A percentile compares a stretch with the other conserved stretches of the same genome.
These are phyloP conservation scores for Neoarthrinium moseri DNA, from an alignment of 2,329 filamentous ascomycete genomes.

Conservation along the genomic window DNA sequence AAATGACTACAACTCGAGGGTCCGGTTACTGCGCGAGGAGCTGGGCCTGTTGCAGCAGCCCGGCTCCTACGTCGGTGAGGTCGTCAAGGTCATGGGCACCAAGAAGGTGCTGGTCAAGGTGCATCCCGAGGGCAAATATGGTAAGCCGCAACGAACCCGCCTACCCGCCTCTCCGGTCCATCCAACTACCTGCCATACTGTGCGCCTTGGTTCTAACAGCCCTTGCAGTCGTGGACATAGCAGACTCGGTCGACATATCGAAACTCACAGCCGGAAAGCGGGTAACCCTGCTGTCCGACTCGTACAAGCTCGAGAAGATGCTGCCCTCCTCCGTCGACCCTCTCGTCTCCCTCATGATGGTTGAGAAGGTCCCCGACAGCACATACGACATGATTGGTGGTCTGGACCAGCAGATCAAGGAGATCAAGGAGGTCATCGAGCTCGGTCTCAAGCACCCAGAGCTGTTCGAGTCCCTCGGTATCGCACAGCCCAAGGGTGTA, in stretches of 20 bases:
- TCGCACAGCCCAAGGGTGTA: slow-evolving; percentile 97
- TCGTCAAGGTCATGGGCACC: slow-evolving; percentile 99
- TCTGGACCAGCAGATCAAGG: slow-evolving; percentile 98
- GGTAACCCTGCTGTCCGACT: slow-evolving; percentile 93
- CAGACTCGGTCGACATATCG: slow-evolving; percentile 88
- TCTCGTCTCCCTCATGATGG: slow-evolving; percentile 99
- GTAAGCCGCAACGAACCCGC: slow-evolving; percentile 61
- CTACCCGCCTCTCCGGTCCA: not conserved
- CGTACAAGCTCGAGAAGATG: slow-evolving; percentile 98
- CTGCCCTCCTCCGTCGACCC: slow-evolving; percentile 97
- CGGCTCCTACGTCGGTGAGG: slow-evolving; percentile 96
- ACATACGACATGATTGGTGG: slow-evolving; percentile 99
- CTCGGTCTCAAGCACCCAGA: slow-evolving; percentile 97
- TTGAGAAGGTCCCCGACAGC: slow-evolving; percentile 98
- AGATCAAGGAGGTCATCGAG: slow-evolving; percentile 99
- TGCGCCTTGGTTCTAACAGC: slow-evolving; percentile 19
- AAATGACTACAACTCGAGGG: slow-evolving; percentile 98
- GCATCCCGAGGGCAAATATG: slow-evolving; percentile 99
- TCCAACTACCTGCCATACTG: not conserved
- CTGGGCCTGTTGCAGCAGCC: slow-evolving; percentile 94
- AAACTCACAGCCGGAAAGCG: slow-evolving; percentile 98
- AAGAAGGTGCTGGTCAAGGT: slow-evolving; percentile 99
- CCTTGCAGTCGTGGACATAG: slow-evolving; percentile 81
- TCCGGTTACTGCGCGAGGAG: slow-evolving; percentile 91
- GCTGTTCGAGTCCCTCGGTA: slow-evolving; percentile 97